A percentile compares a stretch with the other conserved stretches of the same genome.
phyloP scores from a whole-genome alignment of 2,329 filamentous ascomycete genomes.

The Graphiopsis chlorocephala region DNA sequence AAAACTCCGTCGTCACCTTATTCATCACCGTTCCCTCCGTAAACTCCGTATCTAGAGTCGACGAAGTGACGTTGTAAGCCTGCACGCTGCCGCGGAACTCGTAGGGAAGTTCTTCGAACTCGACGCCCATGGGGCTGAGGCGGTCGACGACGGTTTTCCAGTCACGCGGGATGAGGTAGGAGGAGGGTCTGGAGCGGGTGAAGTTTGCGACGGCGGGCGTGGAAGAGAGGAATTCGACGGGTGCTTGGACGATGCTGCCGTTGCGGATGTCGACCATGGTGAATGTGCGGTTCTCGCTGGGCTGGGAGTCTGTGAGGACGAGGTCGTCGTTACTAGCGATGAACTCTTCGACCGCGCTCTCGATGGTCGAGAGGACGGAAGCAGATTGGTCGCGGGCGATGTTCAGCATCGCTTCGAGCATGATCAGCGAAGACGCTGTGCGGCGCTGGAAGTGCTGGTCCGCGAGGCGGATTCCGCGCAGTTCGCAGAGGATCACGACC shows the following conservation, averaged over 20 bases:
- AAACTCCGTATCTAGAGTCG: constrained; percentile 30
- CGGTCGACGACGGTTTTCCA: constrained; percentile 37
- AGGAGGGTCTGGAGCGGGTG: constrained; percentile 33
- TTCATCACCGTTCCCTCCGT: constrained; percentile 37
- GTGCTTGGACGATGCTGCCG: constrained; percentile 34
- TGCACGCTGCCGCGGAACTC: constrained; percentile 34
- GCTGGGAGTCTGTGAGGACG: constrained; percentile 31
- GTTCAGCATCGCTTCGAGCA: constrained; percentile 36
- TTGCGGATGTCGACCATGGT: constrained; percentile 35
- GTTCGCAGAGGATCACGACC: constrained; percentile 37
- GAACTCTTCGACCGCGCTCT: constrained; percentile 30
- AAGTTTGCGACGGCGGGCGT: constrained; percentile 37
- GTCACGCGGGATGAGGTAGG: constrained; percentile 37
- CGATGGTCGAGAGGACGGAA: constrained; percentile 31
- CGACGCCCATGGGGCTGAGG: constrained; percentile 34
- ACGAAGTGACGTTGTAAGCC: constrained; percentile 35
- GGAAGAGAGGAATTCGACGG: constrained; percentile 35
- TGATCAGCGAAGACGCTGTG: constrained; percentile 33
- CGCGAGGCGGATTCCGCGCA: constrained; percentile 37
- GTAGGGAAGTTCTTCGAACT: constrained; percentile 32
- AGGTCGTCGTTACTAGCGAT: constrained; percentile 29
- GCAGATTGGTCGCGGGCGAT: constrained; percentile 33
- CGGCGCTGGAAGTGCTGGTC: constrained; percentile 36
- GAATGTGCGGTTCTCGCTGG: constrained; percentile 28
- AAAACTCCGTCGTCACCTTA: constrained; percentile 32